Conservation (phyloP, 805 yeast species). For the Kodamaea sagamina region DNA sequence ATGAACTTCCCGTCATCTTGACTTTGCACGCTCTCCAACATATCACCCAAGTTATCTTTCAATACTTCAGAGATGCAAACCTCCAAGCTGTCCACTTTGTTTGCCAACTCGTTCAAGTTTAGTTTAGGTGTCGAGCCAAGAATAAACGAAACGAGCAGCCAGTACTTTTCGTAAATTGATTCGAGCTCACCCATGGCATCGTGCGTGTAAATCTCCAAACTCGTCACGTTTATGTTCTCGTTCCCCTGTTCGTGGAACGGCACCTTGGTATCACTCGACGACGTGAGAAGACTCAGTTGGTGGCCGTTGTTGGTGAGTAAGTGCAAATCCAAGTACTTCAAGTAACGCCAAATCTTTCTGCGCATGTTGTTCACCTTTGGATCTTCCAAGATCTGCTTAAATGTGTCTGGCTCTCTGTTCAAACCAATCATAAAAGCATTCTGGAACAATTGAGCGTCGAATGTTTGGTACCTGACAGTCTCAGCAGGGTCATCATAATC, state of each 20-base stretch:
- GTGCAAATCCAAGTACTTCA: conserved; percentile 46
- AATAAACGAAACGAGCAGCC: conserved; percentile 37
- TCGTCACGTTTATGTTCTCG: conserved; percentile 27
- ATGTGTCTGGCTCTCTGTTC: conserved; percentile 37
- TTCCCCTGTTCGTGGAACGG: conserved; percentile 43
- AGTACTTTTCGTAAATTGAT: conserved; percentile 15
- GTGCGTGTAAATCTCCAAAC: conserved; percentile 5
- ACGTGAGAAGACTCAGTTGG: conserved; percentile 40
- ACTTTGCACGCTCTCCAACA: conserved; percentile 7
- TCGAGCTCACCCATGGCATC: conserved; percentile 5
- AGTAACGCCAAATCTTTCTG: conserved; percentile 59
- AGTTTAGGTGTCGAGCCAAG: conserved; percentile 42
- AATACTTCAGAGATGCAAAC: conserved; percentile 22
- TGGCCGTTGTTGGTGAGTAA: conserved; percentile 51
- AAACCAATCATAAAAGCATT: conserved; percentile 40
- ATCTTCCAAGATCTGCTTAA: conserved; percentile 24
- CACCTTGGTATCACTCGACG: conserved; percentile 50
- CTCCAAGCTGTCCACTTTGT: conserved; percentile 39
- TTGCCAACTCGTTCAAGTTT: conserved; percentile 38
- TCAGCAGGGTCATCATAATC: conserved; percentile 15
- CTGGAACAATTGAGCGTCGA: conserved; percentile 22
- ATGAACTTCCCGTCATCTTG: conserved; percentile 8
- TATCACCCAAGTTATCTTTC: conserved; percentile 1
- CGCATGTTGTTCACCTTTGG: conserved; percentile 42
- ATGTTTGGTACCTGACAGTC: conserved; percentile 1